Conservation (phyloP, 2,329 filamentous ascomycete genomes). For the Fusarium acutatum region DNA sequence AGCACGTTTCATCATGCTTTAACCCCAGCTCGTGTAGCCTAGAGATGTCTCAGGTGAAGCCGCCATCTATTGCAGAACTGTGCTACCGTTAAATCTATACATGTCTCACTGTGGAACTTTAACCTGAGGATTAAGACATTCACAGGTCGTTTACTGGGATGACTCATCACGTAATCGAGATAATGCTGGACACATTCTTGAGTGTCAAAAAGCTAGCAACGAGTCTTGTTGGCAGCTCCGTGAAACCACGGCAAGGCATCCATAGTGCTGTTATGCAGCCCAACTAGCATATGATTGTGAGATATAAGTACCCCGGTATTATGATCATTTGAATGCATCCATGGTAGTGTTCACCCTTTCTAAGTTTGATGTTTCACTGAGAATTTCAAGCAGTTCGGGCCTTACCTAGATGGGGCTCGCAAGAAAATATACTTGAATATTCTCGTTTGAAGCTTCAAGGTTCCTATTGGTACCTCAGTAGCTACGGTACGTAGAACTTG, state of each 20-base stretch:
- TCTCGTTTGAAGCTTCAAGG: background rate
- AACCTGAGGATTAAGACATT: background rate
- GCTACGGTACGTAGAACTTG: background rate
- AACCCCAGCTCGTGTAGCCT: background rate
- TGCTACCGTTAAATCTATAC: background rate
- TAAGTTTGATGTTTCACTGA: background rate
- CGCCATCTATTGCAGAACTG: background rate
- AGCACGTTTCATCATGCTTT: background rate
- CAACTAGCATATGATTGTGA: background rate
- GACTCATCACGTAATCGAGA: background rate
- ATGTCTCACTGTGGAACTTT: slow-evolving; percentile 2
- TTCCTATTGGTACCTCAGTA: background rate
- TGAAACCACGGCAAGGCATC: background rate
- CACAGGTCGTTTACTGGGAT: background rate
- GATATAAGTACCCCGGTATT: background rate
- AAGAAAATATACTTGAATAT: background rate
- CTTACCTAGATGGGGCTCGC: background rate
- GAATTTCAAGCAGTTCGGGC: background rate
- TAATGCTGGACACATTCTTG: background rate
- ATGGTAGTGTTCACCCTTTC: background rate
- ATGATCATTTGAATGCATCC: background rate
- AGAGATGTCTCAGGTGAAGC: background rate
- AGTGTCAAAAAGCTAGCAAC: background rate
- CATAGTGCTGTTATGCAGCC: background rate
- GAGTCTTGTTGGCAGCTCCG: background rate